These are phyloP conservation scores for Chalaropsis thielavioides DNA, from an alignment of 2,329 filamentous ascomycete genomes.

Conservation along the genomic window DNA sequence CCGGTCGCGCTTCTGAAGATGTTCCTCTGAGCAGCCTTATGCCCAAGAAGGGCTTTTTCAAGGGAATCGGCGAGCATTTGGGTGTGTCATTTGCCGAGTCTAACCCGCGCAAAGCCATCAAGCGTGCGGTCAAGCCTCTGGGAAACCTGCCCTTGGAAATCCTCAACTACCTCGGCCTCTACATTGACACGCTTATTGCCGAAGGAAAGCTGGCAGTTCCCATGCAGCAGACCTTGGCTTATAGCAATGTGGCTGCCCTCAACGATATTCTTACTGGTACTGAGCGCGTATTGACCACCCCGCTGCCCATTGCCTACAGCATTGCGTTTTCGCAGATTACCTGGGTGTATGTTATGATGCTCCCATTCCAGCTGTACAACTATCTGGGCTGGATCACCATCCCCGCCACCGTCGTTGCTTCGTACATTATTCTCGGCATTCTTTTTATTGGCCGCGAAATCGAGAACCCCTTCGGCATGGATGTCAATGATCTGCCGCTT, in stretches of 20 bases:
- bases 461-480: constrained; percentile 71
- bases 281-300: constrained; percentile 69
- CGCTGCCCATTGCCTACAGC: constrained; percentile 66
- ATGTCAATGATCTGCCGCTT: constrained; percentile 68
- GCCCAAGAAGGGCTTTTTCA: constrained; percentile 39
- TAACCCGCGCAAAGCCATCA: constrained; percentile 65
- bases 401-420: constrained; percentile 54
- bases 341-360: constrained; percentile 65
- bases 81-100: constrained; percentile 62
- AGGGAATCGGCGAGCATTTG: constrained; percentile 55
- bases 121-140: constrained; percentile 55
- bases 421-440: constrained; percentile 73
- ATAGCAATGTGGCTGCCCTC: constrained; percentile 46
- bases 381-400: constrained; percentile 60
- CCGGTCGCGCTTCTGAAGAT: constrained; percentile 37
- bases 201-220: constrained; percentile 41
- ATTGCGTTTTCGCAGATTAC: constrained; percentile 79
- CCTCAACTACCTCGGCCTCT: constrained; percentile 53
- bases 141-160: constrained; percentile 78
- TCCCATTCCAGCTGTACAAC: constrained; percentile 64
- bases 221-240: constrained; percentile 45
- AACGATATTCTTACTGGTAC: constrained; percentile 60
- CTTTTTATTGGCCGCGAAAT: constrained; percentile 63
- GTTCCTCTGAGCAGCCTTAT: constrained; percentile 25
- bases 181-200: constrained; percentile 46